Evolutionary conservation across 2,329 filamentous ascomycete genomes (phyloP).

Genomic region (Hypoxylon rubiginosum): DNA sequence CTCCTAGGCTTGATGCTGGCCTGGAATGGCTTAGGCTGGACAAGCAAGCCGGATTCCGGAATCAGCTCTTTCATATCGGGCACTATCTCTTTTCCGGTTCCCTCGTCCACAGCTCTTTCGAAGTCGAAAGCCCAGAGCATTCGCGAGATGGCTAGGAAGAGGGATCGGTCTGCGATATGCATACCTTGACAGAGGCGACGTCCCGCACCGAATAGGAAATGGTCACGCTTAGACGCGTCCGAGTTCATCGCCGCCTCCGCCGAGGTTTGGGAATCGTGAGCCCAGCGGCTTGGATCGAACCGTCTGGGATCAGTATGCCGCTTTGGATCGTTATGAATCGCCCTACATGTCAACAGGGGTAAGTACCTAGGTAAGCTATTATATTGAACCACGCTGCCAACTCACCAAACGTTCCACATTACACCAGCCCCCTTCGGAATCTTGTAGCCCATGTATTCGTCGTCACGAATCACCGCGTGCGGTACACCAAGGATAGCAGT

Average conservation of each 20-base stretch:
- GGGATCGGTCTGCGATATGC: conserved; percentile 52
- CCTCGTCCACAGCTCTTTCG: conserved; percentile 39
- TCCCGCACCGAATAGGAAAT: conserved; percentile 51
- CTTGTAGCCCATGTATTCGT: conserved; percentile 56
- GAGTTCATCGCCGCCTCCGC: conserved; percentile 53
- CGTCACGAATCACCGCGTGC: conserved; percentile 54
- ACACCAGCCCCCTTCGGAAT: conserved; percentile 60
- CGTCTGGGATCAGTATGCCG: conserved; percentile 56
- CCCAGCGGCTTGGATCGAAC: conserved; percentile 58
- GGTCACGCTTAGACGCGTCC: conserved; percentile 49
- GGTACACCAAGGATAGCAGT: conserved; percentile 55
- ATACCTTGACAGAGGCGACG: conserved; percentile 64
- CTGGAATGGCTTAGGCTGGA: conserved; percentile 39
- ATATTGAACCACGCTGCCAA: conserved; percentile 2
- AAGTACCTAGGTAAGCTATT: neutral
- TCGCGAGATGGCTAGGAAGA: conserved; percentile 57
- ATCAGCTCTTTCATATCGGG: conserved; percentile 38
- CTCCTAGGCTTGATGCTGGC: conserved; percentile 43
- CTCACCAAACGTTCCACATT: conserved; percentile 58
- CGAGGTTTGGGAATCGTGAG: conserved; percentile 46
- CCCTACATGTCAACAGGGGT: conserved; percentile 48
- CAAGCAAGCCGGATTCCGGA: conserved; percentile 36
- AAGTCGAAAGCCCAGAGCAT: conserved; percentile 64
- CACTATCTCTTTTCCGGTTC: conserved; percentile 40
- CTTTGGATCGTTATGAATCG: conserved; percentile 61